Percentiles rank a stretch among this genome's conserved stretches.
phyloP scores from a whole-genome alignment of 2,329 filamentous ascomycete species.

The Pseudogymnoascus sp. region DNA sequence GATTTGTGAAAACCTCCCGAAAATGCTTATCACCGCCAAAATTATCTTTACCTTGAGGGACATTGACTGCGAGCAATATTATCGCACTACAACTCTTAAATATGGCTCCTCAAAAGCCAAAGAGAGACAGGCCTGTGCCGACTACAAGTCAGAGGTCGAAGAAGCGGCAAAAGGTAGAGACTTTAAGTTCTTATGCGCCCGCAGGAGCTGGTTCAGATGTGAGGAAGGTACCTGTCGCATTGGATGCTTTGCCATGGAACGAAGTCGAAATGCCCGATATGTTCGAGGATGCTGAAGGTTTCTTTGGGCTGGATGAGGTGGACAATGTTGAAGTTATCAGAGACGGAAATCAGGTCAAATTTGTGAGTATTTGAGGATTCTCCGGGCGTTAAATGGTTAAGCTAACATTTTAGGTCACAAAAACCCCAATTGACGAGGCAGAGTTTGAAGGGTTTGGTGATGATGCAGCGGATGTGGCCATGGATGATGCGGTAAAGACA shows the following conservation, averaged over 20 bases:
- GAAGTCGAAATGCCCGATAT: conserved; percentile 63
- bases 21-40: conserved; percentile 9
- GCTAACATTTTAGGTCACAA: conserved; percentile 16
- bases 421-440: conserved; percentile 36
- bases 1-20: conserved; percentile 6
- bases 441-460: conserved; percentile 63
- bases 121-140: conserved; percentile 21
- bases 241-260: conserved; percentile 49
- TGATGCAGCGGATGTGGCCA: conserved; percentile 26
- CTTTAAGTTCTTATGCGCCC: neutral
- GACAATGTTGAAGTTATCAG: conserved; percentile 82
- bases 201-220: conserved; percentile 15
- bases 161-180: conserved; percentile 29
- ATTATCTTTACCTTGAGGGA: conserved; percentile 9
- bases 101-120: conserved; percentile 26
- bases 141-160: conserved; percentile 22
- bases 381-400: conserved; percentile 11
- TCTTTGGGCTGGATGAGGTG: conserved; percentile 85
- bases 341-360: conserved; percentile 51
- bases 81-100: conserved; percentile 1
- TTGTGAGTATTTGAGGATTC: conserved; percentile 35
- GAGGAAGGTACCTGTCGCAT: conserved; percentile 36
- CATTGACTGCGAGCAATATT: conserved; percentile 5
- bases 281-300: conserved; percentile 84
- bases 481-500: neutral